A percentile compares a stretch with the other conserved stretches of the same genome.
Evolutionary conservation across 768 basidiomycete genomes (phyloP).

Genomic region (Russula lepida): DNA sequence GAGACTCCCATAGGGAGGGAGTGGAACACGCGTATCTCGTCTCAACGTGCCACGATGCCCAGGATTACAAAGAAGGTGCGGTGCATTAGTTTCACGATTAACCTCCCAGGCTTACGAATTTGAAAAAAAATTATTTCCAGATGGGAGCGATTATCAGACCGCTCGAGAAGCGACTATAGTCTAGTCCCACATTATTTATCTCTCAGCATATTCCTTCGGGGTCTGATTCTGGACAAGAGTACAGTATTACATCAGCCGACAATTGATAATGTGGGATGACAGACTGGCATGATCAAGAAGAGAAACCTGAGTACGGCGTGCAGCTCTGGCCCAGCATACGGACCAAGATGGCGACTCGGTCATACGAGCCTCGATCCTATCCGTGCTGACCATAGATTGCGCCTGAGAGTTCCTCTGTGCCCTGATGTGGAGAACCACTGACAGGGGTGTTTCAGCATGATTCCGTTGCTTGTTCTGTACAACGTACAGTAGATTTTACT

Average conservation of each 20-base stretch:
- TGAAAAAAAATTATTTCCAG: conserved; percentile 26
- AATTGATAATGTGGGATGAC: neutral
- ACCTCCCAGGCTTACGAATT: neutral
- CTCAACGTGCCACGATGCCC: conserved; percentile 79
- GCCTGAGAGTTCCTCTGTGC: neutral
- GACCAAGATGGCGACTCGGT: neutral
- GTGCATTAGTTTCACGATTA: neutral
- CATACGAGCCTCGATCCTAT: neutral
- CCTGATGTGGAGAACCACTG: neutral
- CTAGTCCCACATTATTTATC: conserved; percentile 19
- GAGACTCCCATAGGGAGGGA: conserved; percentile 77
- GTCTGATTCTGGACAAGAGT: neutral
- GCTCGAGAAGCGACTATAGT: conserved; percentile 43
- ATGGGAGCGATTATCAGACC: conserved; percentile 67
- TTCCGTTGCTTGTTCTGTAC: neutral
- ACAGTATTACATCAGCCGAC: neutral
- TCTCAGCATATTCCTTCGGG: neutral
- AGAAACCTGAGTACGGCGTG: neutral
- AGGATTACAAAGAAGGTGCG: conserved; percentile 79
- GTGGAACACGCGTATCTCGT: conserved; percentile 85
- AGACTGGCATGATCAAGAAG: neutral
- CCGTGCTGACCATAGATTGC: too few relatives aligned
- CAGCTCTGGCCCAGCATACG: neutral
- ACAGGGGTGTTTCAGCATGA: neutral
- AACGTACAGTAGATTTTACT: too few relatives aligned